These are phyloP conservation scores for Eucalyptus melliodora DNA, from an alignment of 345 rosid species.

Conservation along the genomic window DNA sequence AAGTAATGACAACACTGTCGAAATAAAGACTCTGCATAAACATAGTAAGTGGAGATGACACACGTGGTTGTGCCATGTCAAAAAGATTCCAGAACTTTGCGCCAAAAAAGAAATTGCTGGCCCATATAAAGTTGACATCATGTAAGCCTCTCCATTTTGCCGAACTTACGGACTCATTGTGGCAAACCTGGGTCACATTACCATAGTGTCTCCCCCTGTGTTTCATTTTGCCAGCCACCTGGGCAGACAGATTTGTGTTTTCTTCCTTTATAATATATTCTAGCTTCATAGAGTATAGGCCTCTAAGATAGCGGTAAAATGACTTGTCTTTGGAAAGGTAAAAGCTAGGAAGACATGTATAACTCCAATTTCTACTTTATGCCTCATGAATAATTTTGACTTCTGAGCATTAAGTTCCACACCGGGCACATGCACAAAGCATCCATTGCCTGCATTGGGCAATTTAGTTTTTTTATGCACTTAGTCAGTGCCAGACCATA, in stretches of 20 bases:
- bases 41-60: background rate
- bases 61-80: background rate
- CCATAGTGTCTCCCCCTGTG: background rate
- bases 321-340: background rate
- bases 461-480: background rate
- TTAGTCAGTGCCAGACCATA: background rate
- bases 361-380: background rate
- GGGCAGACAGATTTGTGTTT: background rate
- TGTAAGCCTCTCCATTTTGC: background rate
- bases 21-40: background rate
- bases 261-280: background rate
- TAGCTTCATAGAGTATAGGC: background rate
- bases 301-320: background rate
- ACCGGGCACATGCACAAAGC: background rate
- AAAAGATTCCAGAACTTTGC: background rate
- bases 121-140: background rate
- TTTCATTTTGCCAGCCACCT: background rate
- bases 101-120: background rate
- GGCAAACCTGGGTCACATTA: background rate
- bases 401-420: background rate
- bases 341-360: background rate
- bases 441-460: background rate
- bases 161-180: background rate
- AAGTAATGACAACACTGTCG: background rate
- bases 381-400: background rate